phyloP scores from a whole-genome alignment of 2,329 filamentous ascomycete species.

The Pseudogymnoascus sp. region DNA sequence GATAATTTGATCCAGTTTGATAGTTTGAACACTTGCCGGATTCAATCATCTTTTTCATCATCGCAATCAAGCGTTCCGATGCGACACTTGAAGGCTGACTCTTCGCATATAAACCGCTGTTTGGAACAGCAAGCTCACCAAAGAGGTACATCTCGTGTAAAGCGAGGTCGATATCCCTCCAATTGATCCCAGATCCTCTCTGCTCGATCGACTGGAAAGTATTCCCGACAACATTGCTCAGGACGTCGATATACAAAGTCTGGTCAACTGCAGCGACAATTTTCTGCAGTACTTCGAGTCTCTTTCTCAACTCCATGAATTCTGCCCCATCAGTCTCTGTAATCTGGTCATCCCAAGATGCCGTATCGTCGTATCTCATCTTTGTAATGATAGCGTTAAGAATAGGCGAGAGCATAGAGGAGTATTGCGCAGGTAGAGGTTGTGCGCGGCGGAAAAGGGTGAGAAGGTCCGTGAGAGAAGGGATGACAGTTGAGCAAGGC shows the following conservation, averaged over 20 bases:
- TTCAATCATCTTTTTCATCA: constrained; percentile 95
- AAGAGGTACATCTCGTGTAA: constrained; percentile 94
- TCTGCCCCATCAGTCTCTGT: constrained; percentile 95
- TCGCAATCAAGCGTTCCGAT: constrained; percentile 71
- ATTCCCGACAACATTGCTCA: constrained; percentile 79
- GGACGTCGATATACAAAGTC: constrained; percentile 73
- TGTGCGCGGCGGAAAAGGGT: constrained; percentile 80
- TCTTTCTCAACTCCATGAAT: constrained; percentile 88
- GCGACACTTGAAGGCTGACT: constrained; percentile 71
- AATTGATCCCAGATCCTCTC: constrained; percentile 69
- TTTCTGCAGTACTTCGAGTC: constrained; percentile 84
- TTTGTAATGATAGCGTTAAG: constrained; percentile 88
- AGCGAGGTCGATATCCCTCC: constrained; percentile 90
- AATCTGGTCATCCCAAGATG: constrained; percentile 86
- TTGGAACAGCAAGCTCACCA: constrained; percentile 84
- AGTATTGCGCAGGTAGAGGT: constrained; percentile 63
- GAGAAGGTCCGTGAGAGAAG: constrained; percentile 83
- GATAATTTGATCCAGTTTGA: constrained; percentile 8
- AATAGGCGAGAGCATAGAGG: constrained; percentile 77
- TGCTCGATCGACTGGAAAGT: constrained; percentile 77
- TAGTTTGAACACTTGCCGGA: constrained; percentile 54
- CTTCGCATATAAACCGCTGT: constrained; percentile 79
- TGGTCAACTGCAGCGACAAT: constrained; percentile 86
- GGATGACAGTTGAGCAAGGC: constrained; percentile 91
- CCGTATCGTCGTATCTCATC: constrained; percentile 96